Evolutionary conservation across 2,329 filamentous ascomycete genomes (phyloP), one percentile per base, ranked within the genome.

Genomic region (Aspergillus vadensis): DNA sequence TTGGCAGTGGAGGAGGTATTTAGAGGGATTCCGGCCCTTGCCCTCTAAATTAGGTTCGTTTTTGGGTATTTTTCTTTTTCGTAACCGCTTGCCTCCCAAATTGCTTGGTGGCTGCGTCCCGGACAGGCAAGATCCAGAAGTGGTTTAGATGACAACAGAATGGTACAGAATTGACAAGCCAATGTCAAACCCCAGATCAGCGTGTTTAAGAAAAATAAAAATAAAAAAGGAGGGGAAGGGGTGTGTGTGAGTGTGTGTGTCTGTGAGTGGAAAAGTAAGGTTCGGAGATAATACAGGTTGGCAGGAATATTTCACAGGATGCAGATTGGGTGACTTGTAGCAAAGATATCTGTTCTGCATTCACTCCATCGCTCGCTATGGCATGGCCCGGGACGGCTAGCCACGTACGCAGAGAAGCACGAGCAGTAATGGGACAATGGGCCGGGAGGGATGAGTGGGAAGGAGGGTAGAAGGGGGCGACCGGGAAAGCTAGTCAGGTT

Each of bases 391-490:
- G 60, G 55, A 59, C 30, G 41, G 48, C 53, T 60, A 66, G 69
- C 67, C 69, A 72, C 68, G 68, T 67, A 67, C 58, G 62, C 64
- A 62, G 48, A 62, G 48, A 17, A 61, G 58, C 52, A 64, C 58
- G 62, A 59, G 59, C 41, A 50, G 39, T 50, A 36, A 36, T 36
- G 12, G 62, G 62, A 27, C 32, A 44, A 44, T 44, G 41, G 32
- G 32, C 32, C 32, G 32, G 32, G 52, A 32, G 14, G 14, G 8
- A 19, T n/a, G 52, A 25, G 21, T 19, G 51, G 36, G 38, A 57
- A 17, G 23, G 43, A 57, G 32, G 23, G 43, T 55, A 55, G 25
- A 54, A 47, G 41, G 41, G 41, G 44, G 21, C 21, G 21, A 27
- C 23, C 23, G 44, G 32, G 32, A 36, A 36, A 36, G 14, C 12